Evolutionary conservation across 78 protist genomes (phyloP).

Genomic region (Dictyostelium brefeldianum): DNA sequence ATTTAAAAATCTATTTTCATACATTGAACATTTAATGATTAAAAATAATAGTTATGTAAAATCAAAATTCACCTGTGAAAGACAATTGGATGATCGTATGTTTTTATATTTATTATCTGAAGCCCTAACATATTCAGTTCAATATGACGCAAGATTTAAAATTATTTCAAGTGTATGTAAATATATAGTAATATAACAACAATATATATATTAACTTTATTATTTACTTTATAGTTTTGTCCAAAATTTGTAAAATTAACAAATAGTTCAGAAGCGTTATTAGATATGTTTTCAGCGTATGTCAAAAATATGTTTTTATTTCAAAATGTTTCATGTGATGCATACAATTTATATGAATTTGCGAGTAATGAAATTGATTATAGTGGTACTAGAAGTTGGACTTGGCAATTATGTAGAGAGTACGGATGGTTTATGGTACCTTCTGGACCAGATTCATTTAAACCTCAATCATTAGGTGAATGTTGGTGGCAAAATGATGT

Average conservation of each 20-base stretch:
- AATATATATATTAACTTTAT: neutral
- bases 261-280: neutral
- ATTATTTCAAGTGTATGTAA: conserved; percentile 14
- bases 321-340: conserved; percentile 48
- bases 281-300: conserved; percentile 32
- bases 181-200: neutral
- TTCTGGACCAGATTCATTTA: conserved; percentile 28
- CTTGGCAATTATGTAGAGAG: conserved; percentile 73
- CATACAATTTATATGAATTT: conserved; percentile 48
- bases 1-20: conserved; percentile 7
- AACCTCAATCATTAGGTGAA: conserved; percentile 31
- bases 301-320: conserved; percentile 58
- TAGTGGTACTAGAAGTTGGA: conserved; percentile 63
- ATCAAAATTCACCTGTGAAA: conserved; percentile 26
- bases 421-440: conserved; percentile 72
- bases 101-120: conserved; percentile 57
- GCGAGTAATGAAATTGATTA: conserved; percentile 33
- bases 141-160: conserved; percentile 54
- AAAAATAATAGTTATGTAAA: conserved; percentile 9
- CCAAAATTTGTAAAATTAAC: conserved; percentile 32
- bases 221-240: conserved; percentile 43
- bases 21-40: conserved; percentile 11
- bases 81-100: conserved; percentile 47
- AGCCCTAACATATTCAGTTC: conserved; percentile 57
- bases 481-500: conserved; percentile 72